These are phyloP conservation scores for Capsicum chinense DNA, from an alignment of 257 asterid species.

Conservation along the genomic window DNA sequence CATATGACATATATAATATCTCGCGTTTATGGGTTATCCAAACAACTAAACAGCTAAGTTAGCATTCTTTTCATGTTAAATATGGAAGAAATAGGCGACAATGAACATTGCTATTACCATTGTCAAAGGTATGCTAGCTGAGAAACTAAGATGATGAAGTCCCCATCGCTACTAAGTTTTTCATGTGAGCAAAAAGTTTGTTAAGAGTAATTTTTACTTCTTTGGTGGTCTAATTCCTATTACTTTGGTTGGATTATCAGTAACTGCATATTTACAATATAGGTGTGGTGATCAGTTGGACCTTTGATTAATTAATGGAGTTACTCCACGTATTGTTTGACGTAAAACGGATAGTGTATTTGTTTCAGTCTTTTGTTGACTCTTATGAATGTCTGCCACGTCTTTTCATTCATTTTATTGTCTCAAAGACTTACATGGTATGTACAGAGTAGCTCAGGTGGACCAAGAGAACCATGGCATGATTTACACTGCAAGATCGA, in stretches of 20 bases:
- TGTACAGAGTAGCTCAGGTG: conserved; percentile 31
- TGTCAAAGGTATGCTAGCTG: neutral
- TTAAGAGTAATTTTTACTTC: neutral
- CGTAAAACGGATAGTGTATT: no score
- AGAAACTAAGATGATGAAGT: neutral
- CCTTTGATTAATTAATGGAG: no score
- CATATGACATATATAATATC: neutral
- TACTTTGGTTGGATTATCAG: no score
- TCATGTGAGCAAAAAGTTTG: conserved; percentile 1
- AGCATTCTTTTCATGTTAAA: conserved; percentile 8
- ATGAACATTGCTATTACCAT: conserved; percentile 7
- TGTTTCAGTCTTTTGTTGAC: no score
- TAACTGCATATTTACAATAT: no score
- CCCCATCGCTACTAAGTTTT: conserved; percentile 10
- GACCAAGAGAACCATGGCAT: conserved; percentile 96
- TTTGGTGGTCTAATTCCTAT: neutral
- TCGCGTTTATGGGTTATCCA: neutral
- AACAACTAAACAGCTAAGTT: neutral
- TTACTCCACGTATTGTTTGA: no score
- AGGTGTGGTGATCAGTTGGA: no score
- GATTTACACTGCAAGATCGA: conserved; percentile 94
- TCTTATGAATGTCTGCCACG: neutral
- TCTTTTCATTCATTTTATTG: neutral
- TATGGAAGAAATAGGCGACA: neutral
- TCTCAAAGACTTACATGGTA: neutral